These are phyloP conservation scores for Penicillium daleae DNA, from an alignment of 495 filamentous ascomycete species.

Conservation along the genomic window DNA sequence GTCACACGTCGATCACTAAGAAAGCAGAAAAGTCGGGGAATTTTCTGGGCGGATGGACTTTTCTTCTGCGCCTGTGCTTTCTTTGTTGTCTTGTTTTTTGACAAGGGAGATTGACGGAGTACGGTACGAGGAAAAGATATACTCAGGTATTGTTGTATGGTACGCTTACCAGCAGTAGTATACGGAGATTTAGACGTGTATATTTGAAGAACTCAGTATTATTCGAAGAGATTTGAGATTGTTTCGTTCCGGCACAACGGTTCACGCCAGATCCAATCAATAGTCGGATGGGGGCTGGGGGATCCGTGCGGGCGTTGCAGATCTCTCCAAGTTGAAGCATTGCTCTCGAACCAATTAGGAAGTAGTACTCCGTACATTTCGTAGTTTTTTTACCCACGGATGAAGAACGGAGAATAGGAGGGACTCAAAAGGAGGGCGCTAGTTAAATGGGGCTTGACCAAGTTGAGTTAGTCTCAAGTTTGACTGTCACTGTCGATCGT, in stretches of 20 bases:
- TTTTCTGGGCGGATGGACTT: slow-evolving; percentile 1
- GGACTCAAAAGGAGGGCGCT: slow-evolving; percentile 1
- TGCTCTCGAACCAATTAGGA: background rate
- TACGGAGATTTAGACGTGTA: background rate
- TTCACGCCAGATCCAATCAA: slow-evolving; percentile 36
- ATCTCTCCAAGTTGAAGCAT: slow-evolving; percentile 30
- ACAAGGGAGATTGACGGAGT: background rate
- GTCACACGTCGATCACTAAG: slow-evolving; percentile 19
- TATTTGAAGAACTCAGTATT: background rate
- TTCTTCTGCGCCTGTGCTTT: slow-evolving; percentile 4
- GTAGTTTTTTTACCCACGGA: background rate
- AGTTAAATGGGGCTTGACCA: background rate
- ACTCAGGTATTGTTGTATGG: background rate
- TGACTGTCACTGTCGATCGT: slow-evolving; percentile 1
- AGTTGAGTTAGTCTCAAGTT: background rate
- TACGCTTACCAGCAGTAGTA: background rate
- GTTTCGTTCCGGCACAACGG: slow-evolving; percentile 32
- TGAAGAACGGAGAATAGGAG: background rate
- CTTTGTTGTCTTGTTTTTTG: background rate
- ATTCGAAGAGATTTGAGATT: slow-evolving; percentile 34
- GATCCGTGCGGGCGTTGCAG: slow-evolving; percentile 32
- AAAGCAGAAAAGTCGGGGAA: slow-evolving; percentile 13
- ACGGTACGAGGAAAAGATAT: background rate
- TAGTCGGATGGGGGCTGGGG: slow-evolving; percentile 33
- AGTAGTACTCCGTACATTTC: background rate